These are phyloP conservation scores for Penicillium paxilli DNA, from an alignment of 495 filamentous ascomycete genomes.

Conservation along the genomic window DNA sequence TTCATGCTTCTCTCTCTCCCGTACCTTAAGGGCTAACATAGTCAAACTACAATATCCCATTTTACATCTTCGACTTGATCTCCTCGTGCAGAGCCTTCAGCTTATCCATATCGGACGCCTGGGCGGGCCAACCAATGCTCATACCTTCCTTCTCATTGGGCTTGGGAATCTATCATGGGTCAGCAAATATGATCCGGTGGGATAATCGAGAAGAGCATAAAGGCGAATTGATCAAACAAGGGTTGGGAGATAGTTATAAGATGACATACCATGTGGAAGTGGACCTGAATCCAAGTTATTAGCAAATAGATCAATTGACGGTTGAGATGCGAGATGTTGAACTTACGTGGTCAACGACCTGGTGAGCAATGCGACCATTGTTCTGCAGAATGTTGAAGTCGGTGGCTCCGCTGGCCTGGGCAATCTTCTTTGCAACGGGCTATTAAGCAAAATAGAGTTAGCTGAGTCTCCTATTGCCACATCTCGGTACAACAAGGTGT, in stretches of 20 bases:
- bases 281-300: constrained; percentile 54
- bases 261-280: constrained; percentile 85
- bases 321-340: no score
- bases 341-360: constrained; percentile 88
- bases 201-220: neutral
- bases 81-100: constrained; percentile 79
- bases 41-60: neutral
- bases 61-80: constrained; percentile 85
- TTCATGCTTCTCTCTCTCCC: neutral
- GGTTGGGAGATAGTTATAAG: neutral
- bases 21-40: neutral
- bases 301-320: neutral
- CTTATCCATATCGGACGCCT: constrained; percentile 76
- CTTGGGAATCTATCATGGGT: constrained; percentile 77
- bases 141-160: constrained; percentile 83
- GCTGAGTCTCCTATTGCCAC: neutral
- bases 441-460: constrained; percentile 28
- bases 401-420: constrained; percentile 66
- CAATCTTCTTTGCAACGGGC: constrained; percentile 88
- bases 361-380: constrained; percentile 91
- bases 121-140: constrained; percentile 74
- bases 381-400: constrained; percentile 97
- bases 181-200: constrained; percentile 3
- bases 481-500: neutral
- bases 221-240: neutral